Conservation (phyloP, 768 basidiomycete genomes). For the Psilocybe tampanensis region DNA sequence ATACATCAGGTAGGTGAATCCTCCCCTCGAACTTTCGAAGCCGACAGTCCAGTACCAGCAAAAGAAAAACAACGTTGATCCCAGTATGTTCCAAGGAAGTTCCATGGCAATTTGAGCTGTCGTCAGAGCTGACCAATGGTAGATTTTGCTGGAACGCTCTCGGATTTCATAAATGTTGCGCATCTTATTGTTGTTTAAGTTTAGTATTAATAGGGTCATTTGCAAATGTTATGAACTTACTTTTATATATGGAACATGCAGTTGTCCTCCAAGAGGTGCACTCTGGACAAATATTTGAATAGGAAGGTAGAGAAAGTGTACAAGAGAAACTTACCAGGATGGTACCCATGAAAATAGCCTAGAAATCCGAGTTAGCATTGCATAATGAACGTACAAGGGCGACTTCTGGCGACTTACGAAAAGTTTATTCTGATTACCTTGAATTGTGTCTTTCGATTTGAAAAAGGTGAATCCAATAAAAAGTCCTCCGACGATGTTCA, state of each 20-base stretch:
- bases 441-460: conserved; percentile 52
- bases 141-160: conserved; percentile 66
- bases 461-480: conserved; percentile 70
- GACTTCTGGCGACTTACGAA: too few species aligned
- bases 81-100: conserved; percentile 66
- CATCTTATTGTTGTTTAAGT: conserved; percentile 31
- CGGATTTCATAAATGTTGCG: conserved; percentile 71
- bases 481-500: conserved; percentile 56
- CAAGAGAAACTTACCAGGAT: conserved; percentile 36
- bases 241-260: conserved; percentile 65
- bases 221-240: conserved; percentile 8
- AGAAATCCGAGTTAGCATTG: conserved; percentile 3
- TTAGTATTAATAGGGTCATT: background rate
- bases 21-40: conserved; percentile 52
- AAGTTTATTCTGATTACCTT: conserved; percentile 65
- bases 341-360: conserved; percentile 62
- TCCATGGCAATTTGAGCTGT: conserved; percentile 60
- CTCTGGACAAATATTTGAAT: conserved; percentile 21
- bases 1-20: conserved; percentile 59
- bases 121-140: conserved; percentile 62
- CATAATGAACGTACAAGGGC: too few species aligned
- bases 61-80: conserved; percentile 62
- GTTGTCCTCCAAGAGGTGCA: conserved; percentile 61
- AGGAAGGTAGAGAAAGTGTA: background rate
- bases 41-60: conserved; percentile 80